Conservation (phyloP, 164 flowering plant genomes). For the Vitis rotundifolia region DNA sequence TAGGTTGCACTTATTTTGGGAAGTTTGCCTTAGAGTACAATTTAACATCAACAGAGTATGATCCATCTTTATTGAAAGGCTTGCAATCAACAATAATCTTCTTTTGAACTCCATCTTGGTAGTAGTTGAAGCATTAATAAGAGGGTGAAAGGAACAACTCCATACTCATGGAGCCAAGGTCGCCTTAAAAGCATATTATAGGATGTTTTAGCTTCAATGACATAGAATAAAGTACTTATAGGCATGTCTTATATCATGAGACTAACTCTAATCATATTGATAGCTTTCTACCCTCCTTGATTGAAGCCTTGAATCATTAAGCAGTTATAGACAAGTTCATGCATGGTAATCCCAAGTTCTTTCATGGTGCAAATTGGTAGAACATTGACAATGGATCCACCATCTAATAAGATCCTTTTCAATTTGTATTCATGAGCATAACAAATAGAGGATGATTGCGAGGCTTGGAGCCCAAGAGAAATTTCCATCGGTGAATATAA, state of each 20-base stretch:
- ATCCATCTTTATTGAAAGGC: constrained; percentile 8
- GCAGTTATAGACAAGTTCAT: background rate
- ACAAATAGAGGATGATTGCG: background rate
- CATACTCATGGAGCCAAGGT: constrained; percentile 12
- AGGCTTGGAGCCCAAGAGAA: background rate
- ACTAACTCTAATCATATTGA: background rate
- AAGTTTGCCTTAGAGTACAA: background rate
- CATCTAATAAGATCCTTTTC: background rate
- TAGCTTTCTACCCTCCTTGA: background rate
- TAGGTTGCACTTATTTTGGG: too few relatives aligned
- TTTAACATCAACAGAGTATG: constrained; percentile 9
- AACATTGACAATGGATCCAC: background rate
- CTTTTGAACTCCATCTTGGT: background rate
- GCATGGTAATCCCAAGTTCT: too few relatives aligned
- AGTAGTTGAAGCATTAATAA: constrained; percentile 8
- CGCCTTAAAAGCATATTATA: constrained; percentile 5
- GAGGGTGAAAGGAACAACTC: background rate
- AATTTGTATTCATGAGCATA: background rate
- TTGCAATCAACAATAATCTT: background rate
- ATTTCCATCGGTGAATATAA: too few relatives aligned
- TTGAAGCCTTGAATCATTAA: constrained; percentile 6
- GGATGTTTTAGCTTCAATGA: constrained; percentile 8
- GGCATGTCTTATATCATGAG: background rate
- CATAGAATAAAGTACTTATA: background rate
- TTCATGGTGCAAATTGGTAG: too few relatives aligned